Evolutionary conservation across 768 basidiomycete genomes (phyloP), one percentile per base, ranked within the genome.

Genomic region (Amanita subjunquillea): DNA sequence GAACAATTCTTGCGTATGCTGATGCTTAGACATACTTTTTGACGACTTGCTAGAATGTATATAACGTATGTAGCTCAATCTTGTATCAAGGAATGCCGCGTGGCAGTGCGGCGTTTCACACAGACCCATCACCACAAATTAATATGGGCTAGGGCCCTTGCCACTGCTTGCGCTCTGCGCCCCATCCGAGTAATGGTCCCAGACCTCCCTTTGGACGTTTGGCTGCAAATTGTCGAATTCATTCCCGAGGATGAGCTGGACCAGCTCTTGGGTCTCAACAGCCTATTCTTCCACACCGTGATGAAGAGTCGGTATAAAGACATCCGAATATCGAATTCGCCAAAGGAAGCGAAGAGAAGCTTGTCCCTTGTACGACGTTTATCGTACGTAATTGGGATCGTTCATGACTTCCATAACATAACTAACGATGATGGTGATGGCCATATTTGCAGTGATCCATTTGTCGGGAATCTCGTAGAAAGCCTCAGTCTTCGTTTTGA

Each of bases 201-300:
- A 22, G 56, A 56, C n/a, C 30, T 71, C 17, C 70, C 71, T 4
- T 50, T 57, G 2, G 70, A 72, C 42, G 48, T 72, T 10, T 69
- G 64, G 67, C 58, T 68, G 30, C 56, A 64, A 8, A 60, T 70
- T 40, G 53, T 63, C 2, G 49, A 60, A 13, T 67, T 64, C 38
- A 49, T 70, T 8, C 62, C 64, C 6, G 56, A 67, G 3, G 60
- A 63, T 30, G 57, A 62, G 1, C 55, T 71, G 6, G 41, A 36
- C 8, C 48, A 48, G 1, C 46, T 70, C 42, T 40, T 67, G 9
- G 62, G 57, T 27, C 60, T 72, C 29, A 70, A 69, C 49, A 55
- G 64, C 25, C 51, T 63, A 6, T 69, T 70, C 49, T 67, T 65
- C 40, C 55, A 69, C 36, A 56, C 65, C 22, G 65, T 61, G 1